Percentiles rank a stretch among this genome's conserved stretches.
Evolutionary conservation across 2,329 filamentous ascomycete genomes (phyloP).

Genomic region (Nemania diffusa): DNA sequence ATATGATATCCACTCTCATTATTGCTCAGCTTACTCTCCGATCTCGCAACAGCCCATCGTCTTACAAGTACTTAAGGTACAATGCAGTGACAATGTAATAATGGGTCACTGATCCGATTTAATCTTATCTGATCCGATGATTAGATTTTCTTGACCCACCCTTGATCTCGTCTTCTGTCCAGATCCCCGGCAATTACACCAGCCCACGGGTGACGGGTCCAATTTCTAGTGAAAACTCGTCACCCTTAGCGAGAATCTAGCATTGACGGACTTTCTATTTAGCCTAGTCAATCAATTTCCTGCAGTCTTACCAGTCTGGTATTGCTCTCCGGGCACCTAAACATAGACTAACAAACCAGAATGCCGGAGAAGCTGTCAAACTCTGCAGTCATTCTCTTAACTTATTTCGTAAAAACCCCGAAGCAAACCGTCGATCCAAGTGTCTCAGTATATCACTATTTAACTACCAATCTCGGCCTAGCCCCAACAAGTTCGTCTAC

Average conservation of each 20-base stretch:
- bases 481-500: slow-evolving; percentile 10
- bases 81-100: slow-evolving; percentile 25
- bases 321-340: neutral
- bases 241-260: neutral
- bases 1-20: neutral
- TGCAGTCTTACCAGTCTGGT: neutral
- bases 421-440: slow-evolving; percentile 1
- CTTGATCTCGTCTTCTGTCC: slow-evolving; percentile 7
- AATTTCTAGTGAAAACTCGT: slow-evolving; percentile 10
- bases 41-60: slow-evolving; percentile 39
- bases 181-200: neutral
- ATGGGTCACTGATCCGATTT: slow-evolving; percentile 33
- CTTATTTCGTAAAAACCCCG: neutral
- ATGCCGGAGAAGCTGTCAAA: neutral
- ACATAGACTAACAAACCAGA: slow-evolving; percentile 1
- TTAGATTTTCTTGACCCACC: slow-evolving; percentile 45
- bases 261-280: neutral
- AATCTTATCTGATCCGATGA: slow-evolving; percentile 51
- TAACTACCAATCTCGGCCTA: slow-evolving; percentile 32
- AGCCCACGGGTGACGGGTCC: neutral
- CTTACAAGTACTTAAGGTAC: neutral
- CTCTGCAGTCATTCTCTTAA: neutral
- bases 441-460: slow-evolving; percentile 16
- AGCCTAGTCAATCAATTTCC: neutral
- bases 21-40: slow-evolving; percentile 33